These are phyloP conservation scores for Aspergillus eucalypticola DNA, from an alignment of 2,329 filamentous ascomycete species.

Conservation along the genomic window DNA sequence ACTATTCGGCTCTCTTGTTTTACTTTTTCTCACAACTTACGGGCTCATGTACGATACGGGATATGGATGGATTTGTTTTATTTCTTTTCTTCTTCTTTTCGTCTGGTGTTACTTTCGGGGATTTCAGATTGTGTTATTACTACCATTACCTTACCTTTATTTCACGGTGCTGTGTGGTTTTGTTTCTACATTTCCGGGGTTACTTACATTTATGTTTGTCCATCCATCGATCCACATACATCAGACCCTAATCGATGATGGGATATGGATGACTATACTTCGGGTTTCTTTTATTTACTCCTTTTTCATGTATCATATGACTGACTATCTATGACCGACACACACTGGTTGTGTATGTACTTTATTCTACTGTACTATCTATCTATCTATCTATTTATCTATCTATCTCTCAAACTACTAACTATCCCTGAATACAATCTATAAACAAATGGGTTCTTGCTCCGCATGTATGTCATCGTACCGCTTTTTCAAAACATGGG, in stretches of 20 bases:
- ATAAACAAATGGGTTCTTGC: too few relatives aligned
- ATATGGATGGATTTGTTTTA: slow-evolving; percentile 5
- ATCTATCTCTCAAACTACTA: not conserved
- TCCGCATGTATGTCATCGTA: too few relatives aligned
- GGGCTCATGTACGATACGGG: slow-evolving; percentile 2
- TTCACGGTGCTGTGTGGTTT: too few relatives aligned
- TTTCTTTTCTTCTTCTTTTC: not conserved
- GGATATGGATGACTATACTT: too few relatives aligned
- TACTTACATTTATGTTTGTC: not conserved
- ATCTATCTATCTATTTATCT: not conserved
- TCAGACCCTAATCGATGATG: too few relatives aligned
- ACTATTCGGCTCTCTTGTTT: not conserved
- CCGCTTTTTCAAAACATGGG: too few relatives aligned
- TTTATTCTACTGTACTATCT: not conserved
- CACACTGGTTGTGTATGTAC: not conserved
- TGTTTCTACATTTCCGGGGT: not conserved
- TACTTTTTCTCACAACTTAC: not conserved
- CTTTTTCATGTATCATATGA: too few relatives aligned
- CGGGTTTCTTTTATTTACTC: too few relatives aligned
- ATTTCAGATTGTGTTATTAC: not conserved
- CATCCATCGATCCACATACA: not conserved
- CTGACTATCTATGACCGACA: too few relatives aligned
- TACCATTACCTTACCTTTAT: not conserved
- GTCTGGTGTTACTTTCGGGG: not conserved
- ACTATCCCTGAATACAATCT: too few relatives aligned